These are phyloP conservation scores for Acanthamoeba royreba DNA, from an alignment of 208 protist genomes.

Conservation along the genomic window DNA sequence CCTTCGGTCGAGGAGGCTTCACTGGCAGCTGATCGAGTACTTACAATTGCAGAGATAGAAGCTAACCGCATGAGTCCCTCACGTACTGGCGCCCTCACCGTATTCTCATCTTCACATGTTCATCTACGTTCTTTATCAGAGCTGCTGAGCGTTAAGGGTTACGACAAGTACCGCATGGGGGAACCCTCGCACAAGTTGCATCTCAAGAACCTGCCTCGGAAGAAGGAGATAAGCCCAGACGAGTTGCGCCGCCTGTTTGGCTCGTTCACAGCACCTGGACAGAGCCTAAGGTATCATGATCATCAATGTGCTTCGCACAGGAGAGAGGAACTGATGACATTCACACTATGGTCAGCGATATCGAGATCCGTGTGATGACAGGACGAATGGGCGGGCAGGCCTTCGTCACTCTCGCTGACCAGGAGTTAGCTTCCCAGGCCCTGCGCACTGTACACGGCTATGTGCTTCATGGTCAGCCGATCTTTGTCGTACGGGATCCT, in stretches of 20 bases:
- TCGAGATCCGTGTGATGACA: not conserved
- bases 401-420: not conserved
- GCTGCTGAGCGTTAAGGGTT: not conserved
- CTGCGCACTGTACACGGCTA: not conserved
- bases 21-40: not conserved
- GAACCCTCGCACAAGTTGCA: not conserved
- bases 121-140: not conserved
- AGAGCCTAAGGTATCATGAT: not conserved
- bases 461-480: not conserved
- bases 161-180: not conserved
- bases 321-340: too few relatives aligned
- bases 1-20: too few relatives aligned
- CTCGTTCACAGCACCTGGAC: not conserved
- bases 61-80: not conserved
- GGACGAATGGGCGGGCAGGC: not conserved
- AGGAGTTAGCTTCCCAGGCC: not conserved
- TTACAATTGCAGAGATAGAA: not conserved
- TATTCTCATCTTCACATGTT: not conserved
- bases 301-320: too few relatives aligned
- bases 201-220: not conserved
- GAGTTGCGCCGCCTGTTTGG: not conserved
- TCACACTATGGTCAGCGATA: not conserved
- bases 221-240: not conserved
- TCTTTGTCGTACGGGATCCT: not conserved
- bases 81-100: not conserved